Evolutionary conservation across 2,329 filamentous ascomycete genomes (phyloP).

Genomic region (Akanthomyces dipterigenus): DNA sequence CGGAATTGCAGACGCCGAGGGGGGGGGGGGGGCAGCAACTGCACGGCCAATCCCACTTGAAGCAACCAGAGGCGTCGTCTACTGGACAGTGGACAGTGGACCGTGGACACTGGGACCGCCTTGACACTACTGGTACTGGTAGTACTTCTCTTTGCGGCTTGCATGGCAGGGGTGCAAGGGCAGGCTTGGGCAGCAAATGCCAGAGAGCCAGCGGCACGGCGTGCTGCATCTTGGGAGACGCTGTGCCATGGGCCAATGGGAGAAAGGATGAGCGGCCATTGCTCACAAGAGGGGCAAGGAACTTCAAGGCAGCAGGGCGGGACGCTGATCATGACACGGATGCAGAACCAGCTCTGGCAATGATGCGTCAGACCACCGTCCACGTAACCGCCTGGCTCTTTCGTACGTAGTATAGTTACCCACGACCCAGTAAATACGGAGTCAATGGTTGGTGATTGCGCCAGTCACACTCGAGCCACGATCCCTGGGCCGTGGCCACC

Average conservation of each 20-base stretch:
- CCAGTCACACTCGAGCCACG: slow-evolving; percentile 30
- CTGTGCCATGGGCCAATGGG: neutral
- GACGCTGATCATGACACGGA: slow-evolving; percentile 10
- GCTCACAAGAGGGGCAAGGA: neutral
- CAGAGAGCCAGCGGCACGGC: neutral
- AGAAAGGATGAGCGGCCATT: neutral
- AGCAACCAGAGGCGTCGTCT: neutral
- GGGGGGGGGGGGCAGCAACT: neutral
- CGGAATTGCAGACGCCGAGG: neutral
- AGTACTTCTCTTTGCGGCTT: neutral
- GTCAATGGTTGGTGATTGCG: slow-evolving; percentile 31
- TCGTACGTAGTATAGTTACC: slow-evolving; percentile 37
- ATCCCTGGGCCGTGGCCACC: slow-evolving; percentile 21
- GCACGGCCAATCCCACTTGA: neutral
- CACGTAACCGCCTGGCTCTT: slow-evolving; percentile 16
- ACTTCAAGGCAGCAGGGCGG: too few relatives aligned
- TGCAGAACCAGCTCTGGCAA: slow-evolving; percentile 4
- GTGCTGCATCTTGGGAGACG: neutral
- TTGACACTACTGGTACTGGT: slow-evolving; percentile 3
- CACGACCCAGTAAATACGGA: too few relatives aligned
- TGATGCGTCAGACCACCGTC: slow-evolving; percentile 10
- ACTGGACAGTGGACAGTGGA: slow-evolving; percentile 2
- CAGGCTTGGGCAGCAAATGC: slow-evolving; percentile 1
- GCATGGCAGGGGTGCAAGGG: neutral
- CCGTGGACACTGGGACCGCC: neutral